Percentiles rank a stretch among this genome's conserved stretches.
phyloP scores from a whole-genome alignment of 2,329 filamentous ascomycete genomes.

The Stagonosporopsis vannaccii region DNA sequence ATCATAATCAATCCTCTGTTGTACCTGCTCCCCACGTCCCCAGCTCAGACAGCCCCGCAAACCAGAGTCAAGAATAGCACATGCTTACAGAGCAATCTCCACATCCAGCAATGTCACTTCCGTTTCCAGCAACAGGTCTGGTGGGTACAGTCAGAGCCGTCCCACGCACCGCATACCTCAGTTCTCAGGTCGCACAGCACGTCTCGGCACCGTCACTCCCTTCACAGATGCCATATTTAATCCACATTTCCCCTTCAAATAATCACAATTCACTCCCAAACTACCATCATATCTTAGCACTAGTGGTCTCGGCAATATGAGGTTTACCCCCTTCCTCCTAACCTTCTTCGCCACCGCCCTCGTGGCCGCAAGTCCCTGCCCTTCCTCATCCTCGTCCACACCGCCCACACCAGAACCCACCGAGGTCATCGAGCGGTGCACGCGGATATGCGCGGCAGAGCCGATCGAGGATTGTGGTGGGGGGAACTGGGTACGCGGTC shows the following conservation, averaged over 20 bases:
- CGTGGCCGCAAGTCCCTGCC: not conserved
- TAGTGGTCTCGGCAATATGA: not conserved
- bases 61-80: not conserved
- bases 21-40: not conserved
- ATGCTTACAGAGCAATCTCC: not conserved
- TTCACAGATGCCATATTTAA: not conserved
- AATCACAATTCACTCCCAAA: not conserved
- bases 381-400: not conserved
- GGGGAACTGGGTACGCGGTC: not conserved
- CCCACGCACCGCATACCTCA: constrained; percentile 7
- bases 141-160: not conserved
- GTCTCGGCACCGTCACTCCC: constrained; percentile 3
- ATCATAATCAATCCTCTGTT: not conserved
- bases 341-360: not conserved
- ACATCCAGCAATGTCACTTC: not conserved
- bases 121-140: not conserved
- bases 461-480: not conserved
- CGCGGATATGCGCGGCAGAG: not conserved
- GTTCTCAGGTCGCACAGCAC: constrained; percentile 8
- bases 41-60: not conserved
- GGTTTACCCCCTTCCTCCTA: not conserved
- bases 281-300: not conserved
- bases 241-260: not conserved
- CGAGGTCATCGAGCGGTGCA: not conserved
- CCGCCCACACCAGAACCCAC: not conserved